Evolutionary conservation across 768 basidiomycete genomes (phyloP).

Genomic region (Psilocybe azurescens): DNA sequence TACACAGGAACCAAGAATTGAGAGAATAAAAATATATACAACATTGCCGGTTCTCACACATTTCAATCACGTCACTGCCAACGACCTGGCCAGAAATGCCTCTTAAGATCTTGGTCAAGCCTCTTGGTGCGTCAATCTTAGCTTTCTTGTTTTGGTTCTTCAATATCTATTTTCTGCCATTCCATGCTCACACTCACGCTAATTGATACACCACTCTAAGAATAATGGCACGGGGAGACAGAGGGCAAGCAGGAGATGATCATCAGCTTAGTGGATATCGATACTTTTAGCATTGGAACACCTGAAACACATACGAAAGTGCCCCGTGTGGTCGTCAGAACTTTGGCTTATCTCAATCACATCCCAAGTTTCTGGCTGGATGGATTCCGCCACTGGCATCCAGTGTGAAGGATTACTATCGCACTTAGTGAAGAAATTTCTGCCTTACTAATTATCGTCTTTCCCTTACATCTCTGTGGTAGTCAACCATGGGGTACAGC

Average conservation of each 20-base stretch:
- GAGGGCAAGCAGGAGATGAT: constrained; percentile 7
- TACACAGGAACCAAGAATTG: background rate
- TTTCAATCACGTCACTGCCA: constrained; percentile 11
- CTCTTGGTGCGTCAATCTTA: constrained; percentile 1
- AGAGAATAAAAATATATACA: background rate
- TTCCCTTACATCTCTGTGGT: background rate
- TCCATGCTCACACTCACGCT: constrained; percentile 9
- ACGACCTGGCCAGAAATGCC: constrained; percentile 8
- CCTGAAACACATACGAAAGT: constrained; percentile 13
- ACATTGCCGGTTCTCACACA: constrained; percentile 6
- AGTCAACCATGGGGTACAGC: background rate
- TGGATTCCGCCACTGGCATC: constrained; percentile 1
- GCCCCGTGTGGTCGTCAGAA: background rate
- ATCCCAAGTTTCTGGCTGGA: constrained; percentile 1
- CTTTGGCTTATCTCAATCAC: background rate
- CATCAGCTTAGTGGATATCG: constrained; percentile 1
- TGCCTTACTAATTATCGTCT: background rate
- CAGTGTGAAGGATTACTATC: constrained; percentile 8
- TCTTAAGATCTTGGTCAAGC: constrained; percentile 4
- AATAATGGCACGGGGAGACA: background rate
- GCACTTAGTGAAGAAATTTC: background rate
- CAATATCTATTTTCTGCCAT: constrained; percentile 7
- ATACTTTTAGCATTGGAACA: constrained; percentile 14
- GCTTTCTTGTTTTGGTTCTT: constrained; percentile 8
- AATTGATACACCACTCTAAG: constrained; percentile 10